A percentile compares a stretch with the other conserved stretches of the same genome.
These are phyloP conservation scores for Russula sp. DNA, from an alignment of 768 basidiomycete species.

Conservation along the genomic window DNA sequence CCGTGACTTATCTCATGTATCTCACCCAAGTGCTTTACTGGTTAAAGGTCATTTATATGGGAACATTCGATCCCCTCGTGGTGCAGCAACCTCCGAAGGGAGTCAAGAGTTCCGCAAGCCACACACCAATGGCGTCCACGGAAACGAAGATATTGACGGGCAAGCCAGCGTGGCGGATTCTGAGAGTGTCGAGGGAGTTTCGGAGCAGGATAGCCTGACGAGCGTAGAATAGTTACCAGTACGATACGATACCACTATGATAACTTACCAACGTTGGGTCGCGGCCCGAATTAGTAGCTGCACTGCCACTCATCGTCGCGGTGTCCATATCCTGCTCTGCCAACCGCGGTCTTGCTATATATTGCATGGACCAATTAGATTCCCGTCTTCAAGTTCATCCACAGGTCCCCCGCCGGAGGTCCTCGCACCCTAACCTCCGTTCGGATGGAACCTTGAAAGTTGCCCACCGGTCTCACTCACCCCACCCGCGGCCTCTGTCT, in stretches of 20 bases:
- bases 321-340: background rate
- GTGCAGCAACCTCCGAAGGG: slow-evolving; percentile 5
- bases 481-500: slow-evolving; percentile 2
- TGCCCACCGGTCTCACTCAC: slow-evolving; percentile 13
- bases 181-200: slow-evolving; percentile 21
- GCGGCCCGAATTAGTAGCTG: slow-evolving; percentile 1
- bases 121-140: slow-evolving; percentile 10
- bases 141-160: background rate
- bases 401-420: background rate
- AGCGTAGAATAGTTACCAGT: slow-evolving; percentile 27
- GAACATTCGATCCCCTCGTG: slow-evolving; percentile 20
- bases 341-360: background rate
- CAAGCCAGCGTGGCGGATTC: slow-evolving; percentile 18
- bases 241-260: background rate
- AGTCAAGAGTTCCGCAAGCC: background rate
- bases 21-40: slow-evolving; percentile 24
- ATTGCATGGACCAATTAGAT: slow-evolving; percentile 19
- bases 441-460: slow-evolving; percentile 17
- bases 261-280: background rate
- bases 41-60: slow-evolving; percentile 26
- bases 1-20: slow-evolving; percentile 21
- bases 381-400: background rate
- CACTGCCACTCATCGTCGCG: background rate
- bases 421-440: slow-evolving; percentile 18
- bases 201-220: slow-evolving; percentile 29